These are phyloP conservation scores for Cicer pinnatifidum DNA, from an alignment of 306 rosid species.

Conservation along the genomic window DNA sequence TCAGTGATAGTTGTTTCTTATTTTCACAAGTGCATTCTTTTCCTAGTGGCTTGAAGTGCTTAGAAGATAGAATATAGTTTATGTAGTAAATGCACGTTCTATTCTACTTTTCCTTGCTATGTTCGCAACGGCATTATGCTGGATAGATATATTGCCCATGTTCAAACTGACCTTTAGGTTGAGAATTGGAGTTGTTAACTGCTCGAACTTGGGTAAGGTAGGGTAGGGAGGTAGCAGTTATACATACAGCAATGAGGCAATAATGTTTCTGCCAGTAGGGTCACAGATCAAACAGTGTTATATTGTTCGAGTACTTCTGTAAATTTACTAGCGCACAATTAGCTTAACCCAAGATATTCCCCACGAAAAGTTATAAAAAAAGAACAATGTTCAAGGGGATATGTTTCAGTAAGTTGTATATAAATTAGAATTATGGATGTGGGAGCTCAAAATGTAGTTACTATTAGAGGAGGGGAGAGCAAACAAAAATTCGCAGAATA, in stretches of 20 bases:
- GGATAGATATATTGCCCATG: neutral
- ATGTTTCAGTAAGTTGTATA: neutral
- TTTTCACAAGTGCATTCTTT: slow-evolving; percentile 1
- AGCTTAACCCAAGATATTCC: slow-evolving; percentile 14
- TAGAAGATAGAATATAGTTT: slow-evolving; percentile 8
- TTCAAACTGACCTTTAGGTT: neutral
- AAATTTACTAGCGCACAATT: slow-evolving; percentile 8
- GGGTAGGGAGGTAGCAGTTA: slow-evolving; percentile 14
- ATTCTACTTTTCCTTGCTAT: slow-evolving; percentile 4
- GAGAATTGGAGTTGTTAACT: neutral
- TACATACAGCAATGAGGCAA: neutral
- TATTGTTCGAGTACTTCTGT: slow-evolving; percentile 6
- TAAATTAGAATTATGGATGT: slow-evolving; percentile 1
- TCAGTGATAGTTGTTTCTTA: neutral
- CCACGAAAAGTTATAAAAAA: neutral
- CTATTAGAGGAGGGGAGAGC: slow-evolving; percentile 3
- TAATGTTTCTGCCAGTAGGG: neutral
- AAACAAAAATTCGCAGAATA: slow-evolving; percentile 11
- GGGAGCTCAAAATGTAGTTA: slow-evolving; percentile 7
- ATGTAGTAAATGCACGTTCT: slow-evolving; percentile 23
- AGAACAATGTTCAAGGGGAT: slow-evolving; percentile 11
- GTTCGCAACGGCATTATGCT: slow-evolving; percentile 1
- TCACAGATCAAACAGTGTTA: slow-evolving; percentile 16
- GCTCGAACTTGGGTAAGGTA: neutral
- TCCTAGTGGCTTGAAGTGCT: slow-evolving; percentile 2